These are phyloP conservation scores for Furcasterigmium sp. DNA, from an alignment of 2,329 filamentous ascomycete genomes.

Conservation along the genomic window DNA sequence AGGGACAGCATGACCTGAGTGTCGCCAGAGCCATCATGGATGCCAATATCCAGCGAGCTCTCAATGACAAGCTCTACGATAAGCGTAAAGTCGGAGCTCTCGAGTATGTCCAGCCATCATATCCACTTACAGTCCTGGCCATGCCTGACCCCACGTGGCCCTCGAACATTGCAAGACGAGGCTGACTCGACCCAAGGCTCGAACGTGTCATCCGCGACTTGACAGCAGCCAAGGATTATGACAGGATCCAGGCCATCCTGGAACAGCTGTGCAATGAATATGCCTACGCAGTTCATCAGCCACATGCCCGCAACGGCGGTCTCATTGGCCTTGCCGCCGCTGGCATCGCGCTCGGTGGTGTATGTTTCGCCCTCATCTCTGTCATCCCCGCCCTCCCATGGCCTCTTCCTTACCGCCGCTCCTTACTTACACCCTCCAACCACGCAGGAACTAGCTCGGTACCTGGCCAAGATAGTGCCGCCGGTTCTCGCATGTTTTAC, in stretches of 20 bases:
- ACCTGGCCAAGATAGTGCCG: conserved; percentile 89
- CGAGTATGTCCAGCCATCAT: conserved; percentile 59
- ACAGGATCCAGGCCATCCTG: conserved; percentile 79
- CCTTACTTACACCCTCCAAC: not conserved
- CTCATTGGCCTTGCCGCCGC: conserved; percentile 93
- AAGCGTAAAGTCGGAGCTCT: conserved; percentile 95
- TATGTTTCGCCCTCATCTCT: conserved; percentile 49
- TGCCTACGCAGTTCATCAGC: conserved; percentile 94
- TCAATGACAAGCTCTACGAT: conserved; percentile 98
- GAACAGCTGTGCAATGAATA: conserved; percentile 97
- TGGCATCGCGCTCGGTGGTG: conserved; percentile 87
- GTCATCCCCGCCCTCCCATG: not conserved
- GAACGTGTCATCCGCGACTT: conserved; percentile 87
- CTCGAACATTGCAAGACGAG: too few species aligned
- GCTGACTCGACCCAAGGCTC: conserved; percentile 56
- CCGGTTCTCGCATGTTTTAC: conserved; percentile 96
- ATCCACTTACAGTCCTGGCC: not conserved
- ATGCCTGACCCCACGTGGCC: conserved; percentile 1
- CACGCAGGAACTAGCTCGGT: conserved; percentile 77
- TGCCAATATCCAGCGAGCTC: conserved; percentile 76
- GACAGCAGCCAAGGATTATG: conserved; percentile 69
- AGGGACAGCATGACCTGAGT: not conserved
- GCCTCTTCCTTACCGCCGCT: not conserved
- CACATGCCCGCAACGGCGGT: conserved; percentile 92
- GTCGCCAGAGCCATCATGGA: conserved; percentile 59